Percentiles rank a stretch among this genome's conserved stretches.
phyloP scores from a whole-genome alignment of 2,329 filamentous ascomycete genomes.

The Ceratocystis variospora region DNA sequence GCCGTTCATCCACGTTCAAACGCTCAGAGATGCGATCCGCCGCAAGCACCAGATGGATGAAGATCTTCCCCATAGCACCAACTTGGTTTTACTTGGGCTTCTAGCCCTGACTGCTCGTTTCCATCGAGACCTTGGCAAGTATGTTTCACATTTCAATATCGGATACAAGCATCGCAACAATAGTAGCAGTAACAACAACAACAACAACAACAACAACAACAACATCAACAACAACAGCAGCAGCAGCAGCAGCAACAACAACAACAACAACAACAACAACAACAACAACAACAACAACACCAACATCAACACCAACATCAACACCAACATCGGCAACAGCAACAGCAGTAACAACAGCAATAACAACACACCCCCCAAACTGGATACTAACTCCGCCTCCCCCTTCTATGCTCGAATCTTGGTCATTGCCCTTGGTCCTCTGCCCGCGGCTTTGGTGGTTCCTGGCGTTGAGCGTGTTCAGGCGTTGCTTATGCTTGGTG shows the following conservation, averaged over 20 bases:
- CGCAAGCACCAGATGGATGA: slow-evolving; percentile 21
- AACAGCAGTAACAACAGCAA: background rate
- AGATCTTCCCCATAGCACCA: slow-evolving; percentile 34
- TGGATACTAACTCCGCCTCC: slow-evolving; percentile 43
- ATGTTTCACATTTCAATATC: slow-evolving; percentile 31
- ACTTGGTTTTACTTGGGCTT: slow-evolving; percentile 50
- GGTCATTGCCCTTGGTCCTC: slow-evolving; percentile 35
- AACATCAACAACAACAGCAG: too few species aligned
- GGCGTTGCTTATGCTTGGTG: slow-evolving; percentile 54
- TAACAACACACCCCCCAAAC: slow-evolving; percentile 1
- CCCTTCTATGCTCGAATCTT: slow-evolving; percentile 52
- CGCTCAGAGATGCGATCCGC: slow-evolving; percentile 32
- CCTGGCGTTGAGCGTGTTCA: slow-evolving; percentile 51
- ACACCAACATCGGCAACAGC: too few species aligned
- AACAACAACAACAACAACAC: too few species aligned
- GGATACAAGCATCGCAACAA: background rate
- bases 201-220: too few species aligned
- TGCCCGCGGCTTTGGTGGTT: slow-evolving; percentile 34
- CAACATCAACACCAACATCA: too few species aligned
- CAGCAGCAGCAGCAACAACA: too few species aligned
- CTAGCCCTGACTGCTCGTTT: slow-evolving; percentile 57
- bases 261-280: too few species aligned
- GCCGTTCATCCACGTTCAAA: slow-evolving; percentile 55
- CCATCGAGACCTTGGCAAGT: slow-evolving; percentile 45
- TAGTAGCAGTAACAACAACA: too few species aligned